Evolutionary conservation across 2,329 filamentous ascomycete genomes (phyloP).

Genomic region (Colletotrichum sp.): DNA sequence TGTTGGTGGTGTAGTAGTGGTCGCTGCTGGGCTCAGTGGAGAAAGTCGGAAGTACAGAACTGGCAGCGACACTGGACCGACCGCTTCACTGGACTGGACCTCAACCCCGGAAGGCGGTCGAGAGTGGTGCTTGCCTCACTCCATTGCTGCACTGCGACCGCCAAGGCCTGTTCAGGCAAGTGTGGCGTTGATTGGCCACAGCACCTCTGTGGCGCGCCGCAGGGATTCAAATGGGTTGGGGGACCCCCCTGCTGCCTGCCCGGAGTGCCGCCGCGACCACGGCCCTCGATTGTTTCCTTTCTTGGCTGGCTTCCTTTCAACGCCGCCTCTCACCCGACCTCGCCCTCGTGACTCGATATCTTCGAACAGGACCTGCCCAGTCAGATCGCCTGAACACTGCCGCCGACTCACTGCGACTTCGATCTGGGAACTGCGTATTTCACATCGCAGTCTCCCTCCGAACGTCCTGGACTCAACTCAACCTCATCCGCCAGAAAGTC

Average conservation of each 20-base stretch:
- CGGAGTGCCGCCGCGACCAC: conserved; percentile 2
- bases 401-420: not conserved
- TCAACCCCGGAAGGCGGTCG: not conserved
- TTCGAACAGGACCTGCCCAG: not conserved
- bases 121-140: not conserved
- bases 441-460: not conserved
- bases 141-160: not conserved
- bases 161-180: not conserved
- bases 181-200: conserved; percentile 3
- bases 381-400: not conserved
- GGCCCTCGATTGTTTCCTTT: conserved; percentile 12
- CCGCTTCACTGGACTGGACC: not conserved
- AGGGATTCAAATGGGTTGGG: not conserved
- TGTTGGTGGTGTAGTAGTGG: not conserved
- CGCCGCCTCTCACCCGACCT: conserved; percentile 17
- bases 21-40: not conserved
- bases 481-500: not conserved
- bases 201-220: conserved; percentile 4
- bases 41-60: not conserved
- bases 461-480: not conserved
- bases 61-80: not conserved
- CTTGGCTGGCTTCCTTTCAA: not conserved
- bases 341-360: conserved; percentile 14
- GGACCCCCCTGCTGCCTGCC: conserved; percentile 17
- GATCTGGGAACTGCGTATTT: not conserved